Evolutionary conservation across 2,329 filamentous ascomycete genomes (phyloP).

Genomic region (Fusarium buharicum): DNA sequence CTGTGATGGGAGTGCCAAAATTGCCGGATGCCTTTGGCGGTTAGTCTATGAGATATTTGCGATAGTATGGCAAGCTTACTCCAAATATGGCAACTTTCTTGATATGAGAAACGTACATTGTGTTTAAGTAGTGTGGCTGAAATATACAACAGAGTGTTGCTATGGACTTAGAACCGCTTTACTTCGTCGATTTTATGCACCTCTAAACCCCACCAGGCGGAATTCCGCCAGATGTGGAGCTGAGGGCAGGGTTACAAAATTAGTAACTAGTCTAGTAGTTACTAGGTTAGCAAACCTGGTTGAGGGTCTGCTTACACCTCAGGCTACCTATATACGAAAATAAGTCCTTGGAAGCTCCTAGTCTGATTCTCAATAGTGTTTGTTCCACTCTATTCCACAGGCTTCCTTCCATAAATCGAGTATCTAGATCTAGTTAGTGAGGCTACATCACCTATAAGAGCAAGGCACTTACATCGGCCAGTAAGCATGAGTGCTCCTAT

Average conservation of each 20-base stretch:
- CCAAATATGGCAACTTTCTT: conserved; percentile 26
- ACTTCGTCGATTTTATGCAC: conserved; percentile 19
- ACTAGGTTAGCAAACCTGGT: too few relatives aligned
- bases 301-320: too few relatives aligned
- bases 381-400: background rate
- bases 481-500: conserved; percentile 19
- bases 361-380: background rate
- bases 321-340: background rate
- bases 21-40: conserved; percentile 28
- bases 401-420: conserved; percentile 25
- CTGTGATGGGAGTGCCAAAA: conserved; percentile 33
- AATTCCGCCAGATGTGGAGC: conserved; percentile 17
- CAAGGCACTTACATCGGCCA: conserved; percentile 23
- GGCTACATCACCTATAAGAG: rapidly evolving
- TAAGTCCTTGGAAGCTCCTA: too few relatives aligned
- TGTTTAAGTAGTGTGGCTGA: background rate
- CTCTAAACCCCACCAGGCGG: conserved; percentile 16
- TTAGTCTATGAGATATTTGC: background rate
- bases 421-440: conserved; percentile 4
- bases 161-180: background rate
- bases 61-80: background rate
- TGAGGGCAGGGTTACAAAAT: background rate
- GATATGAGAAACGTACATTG: conserved; percentile 13
- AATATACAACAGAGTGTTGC: conserved; percentile 17
- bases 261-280: too few relatives aligned